Conservation (phyloP, 177 flowering plant species). For the Vitis hybrid region DNA sequence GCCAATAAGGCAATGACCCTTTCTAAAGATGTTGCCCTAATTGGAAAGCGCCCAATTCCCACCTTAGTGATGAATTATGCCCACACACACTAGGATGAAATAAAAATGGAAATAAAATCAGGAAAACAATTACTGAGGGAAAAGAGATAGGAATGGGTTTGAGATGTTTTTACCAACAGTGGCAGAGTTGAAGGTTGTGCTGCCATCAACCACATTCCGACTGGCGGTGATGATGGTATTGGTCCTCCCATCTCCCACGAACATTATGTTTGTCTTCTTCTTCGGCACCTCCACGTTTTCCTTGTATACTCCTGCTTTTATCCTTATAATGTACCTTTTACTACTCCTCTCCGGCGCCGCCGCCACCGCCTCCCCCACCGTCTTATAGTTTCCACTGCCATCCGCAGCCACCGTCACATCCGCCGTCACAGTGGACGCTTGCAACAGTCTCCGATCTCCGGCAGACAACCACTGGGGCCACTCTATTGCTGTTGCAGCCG, state of each 20-base stretch:
- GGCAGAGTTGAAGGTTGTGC: conserved; percentile 78
- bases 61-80: too few species aligned
- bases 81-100: too few species aligned
- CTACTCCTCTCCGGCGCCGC: conserved; percentile 60
- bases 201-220: conserved; percentile 54
- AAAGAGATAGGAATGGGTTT: too few species aligned
- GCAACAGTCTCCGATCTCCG: conserved; percentile 61
- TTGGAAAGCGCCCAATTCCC: too few species aligned
- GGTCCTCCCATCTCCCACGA: conserved; percentile 66
- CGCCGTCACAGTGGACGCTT: conserved; percentile 37
- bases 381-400: conserved; percentile 58
- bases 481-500: neutral
- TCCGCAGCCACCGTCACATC: conserved; percentile 72
- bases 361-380: conserved; percentile 57
- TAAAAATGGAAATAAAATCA: too few species aligned
- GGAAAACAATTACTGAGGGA: too few species aligned
- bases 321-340: conserved; percentile 48
- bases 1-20: too few species aligned
- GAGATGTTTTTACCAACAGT: conserved; percentile 52
- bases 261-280: conserved; percentile 60
- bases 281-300: conserved; percentile 61
- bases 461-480: conserved; percentile 74
- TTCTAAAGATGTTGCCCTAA: too few species aligned
- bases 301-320: conserved; percentile 64
- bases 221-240: conserved; percentile 63